Evolutionary conservation across 1,284 basidiomycete genomes (phyloP).

Genomic region (Ustilago cynodontis): DNA sequence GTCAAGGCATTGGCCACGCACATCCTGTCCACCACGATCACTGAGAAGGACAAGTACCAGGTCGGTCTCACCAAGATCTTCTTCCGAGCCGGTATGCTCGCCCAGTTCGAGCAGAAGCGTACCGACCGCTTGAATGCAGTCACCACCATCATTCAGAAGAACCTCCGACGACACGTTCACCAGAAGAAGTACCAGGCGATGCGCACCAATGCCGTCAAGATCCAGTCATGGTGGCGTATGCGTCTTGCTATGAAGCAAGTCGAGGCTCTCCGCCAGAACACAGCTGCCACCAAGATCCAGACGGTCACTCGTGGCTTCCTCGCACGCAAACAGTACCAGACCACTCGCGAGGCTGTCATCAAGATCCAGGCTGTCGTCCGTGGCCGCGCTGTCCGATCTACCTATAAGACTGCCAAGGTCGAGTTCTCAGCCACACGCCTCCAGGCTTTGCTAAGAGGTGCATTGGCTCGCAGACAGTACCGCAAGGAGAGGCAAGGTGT

Average conservation of each 20-base stretch:
- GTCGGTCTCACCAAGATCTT: slow-evolving; percentile 98
- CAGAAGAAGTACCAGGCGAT: slow-evolving; percentile 83
- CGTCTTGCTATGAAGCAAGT: slow-evolving; percentile 82
- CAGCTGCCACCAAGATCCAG: slow-evolving; percentile 84
- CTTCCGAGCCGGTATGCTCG: slow-evolving; percentile 98
- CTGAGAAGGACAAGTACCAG: slow-evolving; percentile 96
- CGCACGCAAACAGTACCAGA: slow-evolving; percentile 79
- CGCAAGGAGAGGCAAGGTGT: slow-evolving; percentile 80
- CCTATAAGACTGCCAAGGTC: slow-evolving; percentile 77
- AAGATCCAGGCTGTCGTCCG: slow-evolving; percentile 86
- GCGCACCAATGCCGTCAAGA: slow-evolving; percentile 80
- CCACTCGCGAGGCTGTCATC: slow-evolving; percentile 77
- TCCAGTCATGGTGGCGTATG: slow-evolving; percentile 95
- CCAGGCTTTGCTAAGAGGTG: slow-evolving; percentile 87
- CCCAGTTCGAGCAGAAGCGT: slow-evolving; percentile 91
- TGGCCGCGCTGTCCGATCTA: slow-evolving; percentile 80
- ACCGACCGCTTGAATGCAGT: slow-evolving; percentile 88
- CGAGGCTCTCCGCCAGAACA: slow-evolving; percentile 79
- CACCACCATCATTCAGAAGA: slow-evolving; percentile 97
- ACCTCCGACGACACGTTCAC: slow-evolving; percentile 87
- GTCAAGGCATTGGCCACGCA: slow-evolving; percentile 78
- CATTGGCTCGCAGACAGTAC: slow-evolving; percentile 78
- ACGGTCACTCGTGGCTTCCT: slow-evolving; percentile 79
- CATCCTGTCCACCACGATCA: slow-evolving; percentile 87
- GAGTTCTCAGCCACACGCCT: slow-evolving; percentile 79